Evolutionary conservation across 2,329 filamentous ascomycete species (phyloP), one percentile per base, ranked within the genome.

Genomic region (Madurella fahalii): DNA sequence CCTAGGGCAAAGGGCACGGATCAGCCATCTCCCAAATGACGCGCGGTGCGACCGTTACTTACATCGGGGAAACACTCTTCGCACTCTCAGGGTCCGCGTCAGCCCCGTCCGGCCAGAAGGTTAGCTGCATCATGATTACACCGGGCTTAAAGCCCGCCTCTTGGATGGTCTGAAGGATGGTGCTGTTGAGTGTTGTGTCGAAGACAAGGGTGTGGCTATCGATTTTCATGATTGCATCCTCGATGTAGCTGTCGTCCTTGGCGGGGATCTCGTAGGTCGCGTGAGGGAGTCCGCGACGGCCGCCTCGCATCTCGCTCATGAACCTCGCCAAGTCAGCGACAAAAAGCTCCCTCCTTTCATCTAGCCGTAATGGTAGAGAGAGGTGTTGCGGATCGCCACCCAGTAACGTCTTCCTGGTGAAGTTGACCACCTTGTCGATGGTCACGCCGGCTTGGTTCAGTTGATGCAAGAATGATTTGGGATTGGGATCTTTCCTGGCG

Each of bases 121-220:
- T 55, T 15, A 59, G 52, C 40, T 57, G 17, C 50, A 47, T 57
- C 17, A 59, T 52, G 32, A 59, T 57, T 5, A 55, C 47, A 0
- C 32, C 57, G 9, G 57, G 57, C 37, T 18, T 40, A 12, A 49
- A 15, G 9, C 41, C 44, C 3, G 47, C 42, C 44, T 59, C 57
- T n/a, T 53, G 41, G 9, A 57, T 46, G 4, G 49, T 43, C 17
- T 51, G 50, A 1, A 57, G 8, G 1, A 59, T 9, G n/a, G 43
- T 52, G 37, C 15, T 47, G 46, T 59, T 59, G 13, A 57, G 40
- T 20, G 57, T 57, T 20, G 57, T 57, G 39, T 57, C 54, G 2
- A 55, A 41, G 7, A 59, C 15, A 5, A 59, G 18, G 13, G 57
- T 53, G 4, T 30, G 42, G 1, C 30, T 15, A 49, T 59, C 51